phyloP scores from a whole-genome alignment of 2,329 filamentous ascomycete species.

The Aspergillus spinulosporus region DNA sequence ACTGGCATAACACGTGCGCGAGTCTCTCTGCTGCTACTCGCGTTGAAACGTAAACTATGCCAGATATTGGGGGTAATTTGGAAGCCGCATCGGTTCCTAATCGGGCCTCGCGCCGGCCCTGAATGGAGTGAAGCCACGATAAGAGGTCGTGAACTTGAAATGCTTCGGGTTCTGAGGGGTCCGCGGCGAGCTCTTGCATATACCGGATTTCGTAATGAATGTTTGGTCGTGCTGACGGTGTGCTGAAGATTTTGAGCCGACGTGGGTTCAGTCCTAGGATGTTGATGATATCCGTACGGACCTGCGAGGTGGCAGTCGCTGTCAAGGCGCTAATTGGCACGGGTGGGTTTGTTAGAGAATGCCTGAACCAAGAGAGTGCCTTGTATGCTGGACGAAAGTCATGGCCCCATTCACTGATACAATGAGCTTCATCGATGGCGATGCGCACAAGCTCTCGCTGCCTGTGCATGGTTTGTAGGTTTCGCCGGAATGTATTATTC shows the following conservation, averaged over 20 bases:
- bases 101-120: conserved; percentile 64
- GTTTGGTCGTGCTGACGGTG: conserved; percentile 80
- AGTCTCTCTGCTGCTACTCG: conserved; percentile 44
- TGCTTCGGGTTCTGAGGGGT: conserved; percentile 41
- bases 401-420: conserved; percentile 97
- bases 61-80: conserved; percentile 40
- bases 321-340: conserved; percentile 92
- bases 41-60: conserved; percentile 50
- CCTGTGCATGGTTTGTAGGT: conserved; percentile 69
- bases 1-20: conserved; percentile 36
- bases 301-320: conserved; percentile 79
- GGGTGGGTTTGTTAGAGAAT: conserved; percentile 66
- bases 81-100: conserved; percentile 33
- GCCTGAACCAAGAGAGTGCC: conserved; percentile 76
- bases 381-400: conserved; percentile 95
- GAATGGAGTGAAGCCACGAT: conserved; percentile 71
- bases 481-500: conserved; percentile 71
- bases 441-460: conserved; percentile 85
- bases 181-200: conserved; percentile 33
- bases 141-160: conserved; percentile 79
- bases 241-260: conserved; percentile 72
- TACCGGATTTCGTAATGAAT: conserved; percentile 87
- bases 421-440: conserved; percentile 92
- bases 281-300: conserved; percentile 76
- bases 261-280: conserved; percentile 68